Evolutionary conservation across 768 basidiomycete species (phyloP).

Genomic region (Lactarius sp.): DNA sequence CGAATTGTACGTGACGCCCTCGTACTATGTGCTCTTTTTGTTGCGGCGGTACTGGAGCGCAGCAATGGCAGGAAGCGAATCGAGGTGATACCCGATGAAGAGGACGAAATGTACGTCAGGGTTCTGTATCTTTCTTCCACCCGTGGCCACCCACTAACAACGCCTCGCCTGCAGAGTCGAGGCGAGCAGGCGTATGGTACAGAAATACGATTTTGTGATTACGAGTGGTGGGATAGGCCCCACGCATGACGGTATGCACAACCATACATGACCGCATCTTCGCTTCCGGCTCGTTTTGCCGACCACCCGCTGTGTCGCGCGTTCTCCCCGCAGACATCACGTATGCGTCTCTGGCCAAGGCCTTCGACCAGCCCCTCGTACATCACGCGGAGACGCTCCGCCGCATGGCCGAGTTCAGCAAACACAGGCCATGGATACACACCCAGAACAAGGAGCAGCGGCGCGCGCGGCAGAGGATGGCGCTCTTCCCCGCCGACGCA

Average conservation of each 20-base stretch:
- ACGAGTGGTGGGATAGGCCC: constrained; percentile 91
- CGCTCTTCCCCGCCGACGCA: constrained; percentile 72
- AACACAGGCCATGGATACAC: constrained; percentile 49
- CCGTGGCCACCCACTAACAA: not conserved
- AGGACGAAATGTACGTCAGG: constrained; percentile 75
- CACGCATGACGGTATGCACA: constrained; percentile 72
- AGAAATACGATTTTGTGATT: constrained; percentile 83
- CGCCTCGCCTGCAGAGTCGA: constrained; percentile 45
- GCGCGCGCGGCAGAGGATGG: constrained; percentile 82
- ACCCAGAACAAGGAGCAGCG: constrained; percentile 71
- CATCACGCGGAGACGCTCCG: constrained; percentile 74
- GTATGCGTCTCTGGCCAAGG: constrained; percentile 79
- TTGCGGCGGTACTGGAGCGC: constrained; percentile 25
- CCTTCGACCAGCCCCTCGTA: constrained; percentile 65
- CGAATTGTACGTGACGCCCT: constrained; percentile 48
- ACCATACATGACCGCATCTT: not conserved
- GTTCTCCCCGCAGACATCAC: constrained; percentile 62
- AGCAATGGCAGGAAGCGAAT: constrained; percentile 60
- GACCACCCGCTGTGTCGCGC: not conserved
- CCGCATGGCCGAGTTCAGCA: constrained; percentile 62
- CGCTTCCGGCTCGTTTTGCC: not conserved
- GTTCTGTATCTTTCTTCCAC: not conserved
- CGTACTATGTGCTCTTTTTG: constrained; percentile 22
- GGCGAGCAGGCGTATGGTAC: constrained; percentile 76
- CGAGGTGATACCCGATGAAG: constrained; percentile 89